A percentile compares a stretch with the other conserved stretches of the same genome.
These are phyloP conservation scores for Xylaria bambusicola DNA, from an alignment of 495 filamentous ascomycete genomes.

Conservation along the genomic window DNA sequence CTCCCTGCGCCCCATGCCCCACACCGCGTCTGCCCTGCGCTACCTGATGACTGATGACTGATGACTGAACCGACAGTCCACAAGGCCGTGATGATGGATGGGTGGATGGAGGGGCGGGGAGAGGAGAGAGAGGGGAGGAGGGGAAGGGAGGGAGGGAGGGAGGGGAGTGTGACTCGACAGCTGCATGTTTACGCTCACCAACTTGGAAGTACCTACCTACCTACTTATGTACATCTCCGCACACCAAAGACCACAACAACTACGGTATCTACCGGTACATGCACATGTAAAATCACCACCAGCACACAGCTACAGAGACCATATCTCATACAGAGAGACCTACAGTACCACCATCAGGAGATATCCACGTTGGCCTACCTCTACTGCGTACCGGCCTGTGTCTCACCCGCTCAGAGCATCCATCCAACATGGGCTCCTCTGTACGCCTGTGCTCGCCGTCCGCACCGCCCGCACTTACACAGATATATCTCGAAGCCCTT, in stretches of 20 bases:
- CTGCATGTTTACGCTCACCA: slow-evolving; percentile 22
- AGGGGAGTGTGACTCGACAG: slow-evolving; percentile 36
- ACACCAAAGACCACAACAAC: neutral
- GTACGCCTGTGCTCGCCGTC: no score
- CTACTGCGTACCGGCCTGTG: slow-evolving; percentile 20
- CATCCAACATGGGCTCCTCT: no score
- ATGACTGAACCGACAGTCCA: slow-evolving; percentile 26
- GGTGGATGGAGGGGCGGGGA: slow-evolving; percentile 23
- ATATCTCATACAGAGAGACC: no score
- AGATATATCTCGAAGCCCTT: no score
- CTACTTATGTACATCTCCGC: neutral
- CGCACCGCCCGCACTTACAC: no score
- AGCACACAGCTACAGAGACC: no score
- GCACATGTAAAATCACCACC: slow-evolving; percentile 8
- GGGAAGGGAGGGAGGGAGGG: slow-evolving; percentile 20
- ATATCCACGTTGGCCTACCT: slow-evolving; percentile 40
- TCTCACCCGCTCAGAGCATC: slow-evolving; percentile 10
- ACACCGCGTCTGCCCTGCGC: slow-evolving; percentile 26
- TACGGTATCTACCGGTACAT: neutral
- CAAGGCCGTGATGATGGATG: neutral
- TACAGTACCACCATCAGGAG: slow-evolving; percentile 31
- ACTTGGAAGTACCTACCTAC: slow-evolving; percentile 1
- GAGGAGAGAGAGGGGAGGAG: slow-evolving; percentile 22
- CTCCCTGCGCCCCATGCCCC: slow-evolving; percentile 10
- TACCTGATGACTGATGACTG: slow-evolving; percentile 32